Percentiles rank a stretch among this genome's conserved stretches.
phyloP scores from a whole-genome alignment of 805 yeast genomes.

The Debaryomyces castellii region DNA sequence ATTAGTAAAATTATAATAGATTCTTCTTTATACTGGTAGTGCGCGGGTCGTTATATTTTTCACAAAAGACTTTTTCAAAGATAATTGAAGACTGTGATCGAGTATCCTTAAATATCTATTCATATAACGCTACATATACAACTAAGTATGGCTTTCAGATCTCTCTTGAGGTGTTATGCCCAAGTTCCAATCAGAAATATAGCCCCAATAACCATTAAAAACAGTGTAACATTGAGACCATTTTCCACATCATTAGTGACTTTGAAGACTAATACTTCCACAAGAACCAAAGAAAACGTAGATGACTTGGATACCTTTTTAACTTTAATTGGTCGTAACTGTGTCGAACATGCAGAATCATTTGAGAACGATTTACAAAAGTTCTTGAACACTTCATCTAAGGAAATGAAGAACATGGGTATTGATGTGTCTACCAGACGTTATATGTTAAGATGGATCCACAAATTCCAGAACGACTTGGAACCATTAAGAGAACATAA shows the following conservation, averaged over 20 bases:
- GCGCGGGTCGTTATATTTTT: not conserved
- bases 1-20: not conserved
- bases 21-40: not conserved
- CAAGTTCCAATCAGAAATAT: conserved; percentile 1
- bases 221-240: conserved; percentile 1
- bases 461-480: conserved; percentile 59
- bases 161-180: conserved; percentile 1
- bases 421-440: conserved; percentile 70
- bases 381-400: conserved; percentile 57
- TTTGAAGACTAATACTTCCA: conserved; percentile 53
- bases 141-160: conserved; percentile 1
- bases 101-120: not conserved
- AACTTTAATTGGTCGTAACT: conserved; percentile 73
- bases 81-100: not conserved
- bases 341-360: conserved; percentile 62
- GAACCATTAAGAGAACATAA: conserved; percentile 55
- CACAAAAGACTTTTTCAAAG: not conserved
- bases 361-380: conserved; percentile 62
- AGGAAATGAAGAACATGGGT: conserved; percentile 70
- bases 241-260: conserved; percentile 9
- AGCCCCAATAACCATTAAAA: conserved; percentile 1
- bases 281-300: conserved; percentile 44
- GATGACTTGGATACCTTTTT: conserved; percentile 72
- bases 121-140: not conserved
- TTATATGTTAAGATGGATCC: conserved; percentile 71